phyloP scores from a whole-genome alignment of 2,329 filamentous ascomycete species.

The Stachybotrys elegans region DNA sequence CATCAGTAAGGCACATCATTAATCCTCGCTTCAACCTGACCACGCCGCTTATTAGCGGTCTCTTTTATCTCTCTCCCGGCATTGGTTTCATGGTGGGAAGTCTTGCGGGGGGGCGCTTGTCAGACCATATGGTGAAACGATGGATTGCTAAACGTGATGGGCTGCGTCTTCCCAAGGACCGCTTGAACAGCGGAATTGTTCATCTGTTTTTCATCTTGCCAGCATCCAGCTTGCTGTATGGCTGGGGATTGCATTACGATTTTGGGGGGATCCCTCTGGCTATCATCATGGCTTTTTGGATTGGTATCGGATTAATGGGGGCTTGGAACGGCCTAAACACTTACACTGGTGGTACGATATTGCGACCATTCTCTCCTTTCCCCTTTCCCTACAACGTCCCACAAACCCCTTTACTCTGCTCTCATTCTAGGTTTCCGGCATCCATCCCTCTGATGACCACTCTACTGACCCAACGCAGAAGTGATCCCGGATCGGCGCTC shows the following conservation, averaged over 20 bases:
- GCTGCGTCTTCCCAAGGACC: slow-evolving; percentile 5
- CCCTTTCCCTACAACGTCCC: too few species aligned
- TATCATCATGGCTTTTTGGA: background rate
- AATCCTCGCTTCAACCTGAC: slow-evolving; percentile 7
- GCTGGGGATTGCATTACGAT: slow-evolving; percentile 4
- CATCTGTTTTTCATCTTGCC: slow-evolving; percentile 5
- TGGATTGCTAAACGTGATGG: slow-evolving; percentile 4
- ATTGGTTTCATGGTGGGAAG: slow-evolving; percentile 6
- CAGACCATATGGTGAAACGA: slow-evolving; percentile 5
- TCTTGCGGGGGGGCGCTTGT: slow-evolving; percentile 4
- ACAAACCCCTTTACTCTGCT: too few species aligned
- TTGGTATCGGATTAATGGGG: background rate
- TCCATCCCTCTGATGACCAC: too few species aligned
- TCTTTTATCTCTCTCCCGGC: slow-evolving; percentile 5
- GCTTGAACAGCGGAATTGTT: slow-evolving; percentile 3
- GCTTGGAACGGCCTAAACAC: background rate
- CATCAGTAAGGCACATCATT: slow-evolving; percentile 6
- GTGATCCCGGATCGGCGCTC: slow-evolving; percentile 4
- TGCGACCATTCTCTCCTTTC: too few species aligned
- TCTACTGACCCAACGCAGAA: too few species aligned
- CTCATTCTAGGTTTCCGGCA: too few species aligned
- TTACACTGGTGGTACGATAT: background rate
- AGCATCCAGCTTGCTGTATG: slow-evolving; percentile 2
- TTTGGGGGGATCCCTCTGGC: slow-evolving; percentile 1
- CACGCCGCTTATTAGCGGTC: slow-evolving; percentile 5